Base-by-base conservation (phyloP, 306 rosid species). In the Glycine latifolia region DNA sequence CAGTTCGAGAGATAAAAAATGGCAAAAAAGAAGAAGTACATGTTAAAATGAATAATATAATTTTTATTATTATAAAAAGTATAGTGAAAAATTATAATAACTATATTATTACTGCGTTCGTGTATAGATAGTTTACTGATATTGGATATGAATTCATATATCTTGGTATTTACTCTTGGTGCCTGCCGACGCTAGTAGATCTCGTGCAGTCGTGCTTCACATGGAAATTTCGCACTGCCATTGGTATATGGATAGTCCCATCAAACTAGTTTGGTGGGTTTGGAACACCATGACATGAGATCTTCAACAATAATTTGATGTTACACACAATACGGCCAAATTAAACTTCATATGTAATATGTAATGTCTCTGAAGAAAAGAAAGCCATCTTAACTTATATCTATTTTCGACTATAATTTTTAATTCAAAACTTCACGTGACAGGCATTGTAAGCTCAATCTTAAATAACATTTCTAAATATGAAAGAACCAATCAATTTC, bases 331-430 rank as follows among this genome's bases (percentile, higher is more conserved):
- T 20, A 60, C n/a, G 3, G 41, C 62, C 62, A 56, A 54, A 54
- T 56, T 56, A 56, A 56, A 56, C 11, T 56, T 56, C 62, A 56
- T 56, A 56, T 56, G 33, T 56, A 54, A 56, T 56, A 56, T 56
- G 33, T 56, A 54, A 54, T 54, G 60, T 54, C 60, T 7, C 31
- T 16, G 31, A 56, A 56, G 59, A 53, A 53, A 53, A 53, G 16
- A 53, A 53, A 53, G 8, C 20, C 59, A 53, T 14, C 3, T 26
- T 26, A 26, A 26, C 14, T 13, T 53, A 14, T 53, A 0, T 53
- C 59, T 4, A 54, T 53, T 53, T 52, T 53, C 3, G 2, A 56
- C 62, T 8, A 16, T 16, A 56, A 56, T 3, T 43, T 16, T 16
- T 16, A 15, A 16, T 8, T 56, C 2, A 58, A 58, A 35, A 9